These are phyloP conservation scores for Podaxis pistillaris DNA, from an alignment of 768 basidiomycete genomes.

Conservation along the genomic window DNA sequence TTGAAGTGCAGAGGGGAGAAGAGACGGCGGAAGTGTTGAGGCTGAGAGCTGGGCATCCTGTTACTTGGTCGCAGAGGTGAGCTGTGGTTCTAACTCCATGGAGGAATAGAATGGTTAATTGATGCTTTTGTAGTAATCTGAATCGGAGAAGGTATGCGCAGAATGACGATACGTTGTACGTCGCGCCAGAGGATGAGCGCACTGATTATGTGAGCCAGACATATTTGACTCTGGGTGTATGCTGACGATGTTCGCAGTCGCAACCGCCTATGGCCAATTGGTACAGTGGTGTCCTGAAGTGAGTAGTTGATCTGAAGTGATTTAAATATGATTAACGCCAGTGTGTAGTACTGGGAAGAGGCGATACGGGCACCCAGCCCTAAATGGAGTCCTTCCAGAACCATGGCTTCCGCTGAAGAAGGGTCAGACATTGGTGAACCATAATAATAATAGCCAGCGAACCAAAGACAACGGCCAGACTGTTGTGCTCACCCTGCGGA, in stretches of 20 bases:
- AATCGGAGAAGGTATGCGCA: conserved; percentile 87
- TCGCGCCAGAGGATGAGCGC: conserved; percentile 90
- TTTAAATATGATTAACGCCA: not conserved
- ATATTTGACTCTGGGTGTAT: not conserved
- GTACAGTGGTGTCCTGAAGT: conserved; percentile 93
- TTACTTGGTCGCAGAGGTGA: conserved; percentile 87
- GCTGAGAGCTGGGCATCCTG: conserved; percentile 79
- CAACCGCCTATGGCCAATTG: conserved; percentile 97
- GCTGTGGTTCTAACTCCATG: conserved; percentile 16
- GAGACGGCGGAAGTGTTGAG: conserved; percentile 77
- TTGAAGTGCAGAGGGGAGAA: conserved; percentile 88
- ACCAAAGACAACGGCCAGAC: conserved; percentile 51
- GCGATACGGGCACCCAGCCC: conserved; percentile 92
- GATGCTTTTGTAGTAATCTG: conserved; percentile 57
- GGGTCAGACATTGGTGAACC: conserved; percentile 72
- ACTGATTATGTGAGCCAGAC: conserved; percentile 73
- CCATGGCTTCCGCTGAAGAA: conserved; percentile 94
- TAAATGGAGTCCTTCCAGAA: conserved; percentile 89
- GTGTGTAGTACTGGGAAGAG: conserved; percentile 80
- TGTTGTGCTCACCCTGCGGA: conserved; percentile 79
- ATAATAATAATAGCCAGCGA: conserved; percentile 36
- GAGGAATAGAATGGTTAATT: not conserved
- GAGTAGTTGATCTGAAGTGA: conserved; percentile 13
- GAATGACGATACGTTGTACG: conserved; percentile 92
- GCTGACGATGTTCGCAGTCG: conserved; percentile 46